Evolutionary conservation across 257 asterid species (phyloP), one percentile per base, ranked within the genome.

Genomic region (Mitragyna speciosa): DNA sequence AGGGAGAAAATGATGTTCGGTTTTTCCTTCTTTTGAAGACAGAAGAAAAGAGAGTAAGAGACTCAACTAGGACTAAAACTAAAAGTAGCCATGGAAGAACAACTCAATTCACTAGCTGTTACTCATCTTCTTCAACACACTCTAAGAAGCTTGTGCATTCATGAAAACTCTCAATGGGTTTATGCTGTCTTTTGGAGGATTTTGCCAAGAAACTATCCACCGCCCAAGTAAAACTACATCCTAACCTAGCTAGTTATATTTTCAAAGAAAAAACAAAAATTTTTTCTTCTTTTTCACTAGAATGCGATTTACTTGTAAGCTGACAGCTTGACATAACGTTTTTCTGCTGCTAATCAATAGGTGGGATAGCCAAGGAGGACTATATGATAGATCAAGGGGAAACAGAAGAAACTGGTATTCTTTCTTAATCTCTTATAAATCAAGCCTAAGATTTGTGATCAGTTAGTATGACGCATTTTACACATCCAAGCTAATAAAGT

Each of bases 101-200:
- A 94, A 82, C 91, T 96, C 51, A 91, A 80, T 85, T 87, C 98
- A 31, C 87, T 94, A 70, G 97, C 98, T 26, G 90, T 94, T 73
- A 96, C 97, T 89, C 98, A 92, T 89, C 97, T 96, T 82, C 99
- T 96, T 78, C 99, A 96, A 82, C 98, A 92, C 91, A 89, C 99
- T 2, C 91, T 96, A 24, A 96, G 98, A 77, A 96, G 98, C 83
- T 88, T 96, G 17, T 96, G 99, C 87, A 87, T 89, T 80, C 96
- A 91, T 85, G 97, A 92, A 19, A 92, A 89, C 76, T 96, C 99
- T 45, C 98, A 96, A 73, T 96, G 99, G 99, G 98, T 96, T 75
- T 96, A 96, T 86, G 99, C 99, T 77, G 99, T 96, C 78, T 96
- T 96, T 43, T 96, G 99, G 99, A 96, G 99, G 84, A 94, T 96